Evolutionary conservation across 1,139 yeast species (phyloP).

Genomic region (Scheffersomyces insectosa): DNA sequence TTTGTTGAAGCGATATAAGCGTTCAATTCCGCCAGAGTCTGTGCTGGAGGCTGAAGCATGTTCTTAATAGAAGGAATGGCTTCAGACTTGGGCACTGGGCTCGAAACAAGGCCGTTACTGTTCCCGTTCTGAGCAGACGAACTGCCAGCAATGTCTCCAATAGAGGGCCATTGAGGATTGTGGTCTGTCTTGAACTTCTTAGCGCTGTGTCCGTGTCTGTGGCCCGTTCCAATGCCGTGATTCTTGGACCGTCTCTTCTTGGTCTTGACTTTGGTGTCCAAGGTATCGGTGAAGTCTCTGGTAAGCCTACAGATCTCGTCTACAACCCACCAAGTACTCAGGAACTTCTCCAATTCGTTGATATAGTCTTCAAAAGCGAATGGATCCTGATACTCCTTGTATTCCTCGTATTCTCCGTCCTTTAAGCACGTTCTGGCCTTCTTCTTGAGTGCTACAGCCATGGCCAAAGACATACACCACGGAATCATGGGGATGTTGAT

Average conservation of each 20-base stretch:
- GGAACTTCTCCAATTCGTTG: conserved; percentile 20
- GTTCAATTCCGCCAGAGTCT: not conserved
- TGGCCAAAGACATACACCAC: conserved; percentile 26
- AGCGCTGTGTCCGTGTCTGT: conserved; percentile 2
- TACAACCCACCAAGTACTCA: conserved; percentile 30
- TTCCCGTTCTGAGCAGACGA: no score
- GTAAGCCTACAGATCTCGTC: conserved; percentile 29
- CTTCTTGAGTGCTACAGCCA: conserved; percentile 19
- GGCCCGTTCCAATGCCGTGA: not conserved
- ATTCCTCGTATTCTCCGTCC: conserved; percentile 3
- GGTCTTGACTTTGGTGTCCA: conserved; percentile 12
- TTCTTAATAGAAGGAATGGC: conserved; percentile 13
- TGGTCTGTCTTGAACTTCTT: no score
- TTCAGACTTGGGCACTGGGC: conserved; percentile 3
- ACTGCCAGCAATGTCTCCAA: not conserved
- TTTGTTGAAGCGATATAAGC: not conserved
- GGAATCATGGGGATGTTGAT: conserved; percentile 30
- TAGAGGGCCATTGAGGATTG: no score
- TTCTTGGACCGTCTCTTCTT: conserved; percentile 5
- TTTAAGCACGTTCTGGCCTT: conserved; percentile 11
- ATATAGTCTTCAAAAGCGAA: conserved; percentile 21
- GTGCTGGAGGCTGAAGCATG: conserved; percentile 7
- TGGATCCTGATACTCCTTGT: conserved; percentile 1
- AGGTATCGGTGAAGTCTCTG: conserved; percentile 22
- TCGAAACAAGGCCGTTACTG: not conserved